Evolutionary conservation across 2,329 filamentous ascomycete genomes (phyloP), one percentile per base, ranked within the genome.

Genomic region (Lasiodiplodia citricola): DNA sequence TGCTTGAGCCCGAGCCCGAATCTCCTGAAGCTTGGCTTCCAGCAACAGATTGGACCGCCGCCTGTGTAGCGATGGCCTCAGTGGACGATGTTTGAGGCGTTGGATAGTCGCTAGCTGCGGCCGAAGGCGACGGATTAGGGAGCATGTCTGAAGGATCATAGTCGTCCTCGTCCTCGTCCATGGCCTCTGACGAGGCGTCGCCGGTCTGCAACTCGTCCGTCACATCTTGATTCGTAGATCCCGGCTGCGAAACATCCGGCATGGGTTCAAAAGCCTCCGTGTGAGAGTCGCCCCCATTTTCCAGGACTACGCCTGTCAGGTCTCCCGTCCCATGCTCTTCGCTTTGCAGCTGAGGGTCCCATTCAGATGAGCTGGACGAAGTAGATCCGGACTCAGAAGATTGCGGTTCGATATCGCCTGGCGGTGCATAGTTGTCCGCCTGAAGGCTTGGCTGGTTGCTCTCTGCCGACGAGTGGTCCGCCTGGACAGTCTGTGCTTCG

Each of bases 131-230:
- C 31, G 44, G 60, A 23, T 64, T n/a, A 25, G 74, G 74, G 72
- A 79, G 41, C 71, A 73, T 13, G 74, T 75, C 50, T 72, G 77
- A 56, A 77, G 79, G 58, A 77, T 78, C 77, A 78, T 80, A 58
- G 72, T 72, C 70, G 21, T 71, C 70, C 23, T 66, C 56, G n/a
- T 69, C 66, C 37, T 68, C 66, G 13, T 68, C 66, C 57, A 58
- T 67, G 16, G 54, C 56, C n/a, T 70, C 66, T 16, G 62, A 68
- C 2, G 52, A 58, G 21, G 50, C 55, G 14, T 70, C 57, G 8
- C 23, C 41, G 35, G 58, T 76, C 28, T 74, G 77, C 28, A 75
- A 74, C 75, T 74, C 10, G 50, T 70, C 41, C 68, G 71, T 28
- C 31, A 41, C 37, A 65, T 69, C 44, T 44, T 50, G 25, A 13